Conservation (phyloP, 768 basidiomycete species). For the Hydnomerulius pinastri region DNA sequence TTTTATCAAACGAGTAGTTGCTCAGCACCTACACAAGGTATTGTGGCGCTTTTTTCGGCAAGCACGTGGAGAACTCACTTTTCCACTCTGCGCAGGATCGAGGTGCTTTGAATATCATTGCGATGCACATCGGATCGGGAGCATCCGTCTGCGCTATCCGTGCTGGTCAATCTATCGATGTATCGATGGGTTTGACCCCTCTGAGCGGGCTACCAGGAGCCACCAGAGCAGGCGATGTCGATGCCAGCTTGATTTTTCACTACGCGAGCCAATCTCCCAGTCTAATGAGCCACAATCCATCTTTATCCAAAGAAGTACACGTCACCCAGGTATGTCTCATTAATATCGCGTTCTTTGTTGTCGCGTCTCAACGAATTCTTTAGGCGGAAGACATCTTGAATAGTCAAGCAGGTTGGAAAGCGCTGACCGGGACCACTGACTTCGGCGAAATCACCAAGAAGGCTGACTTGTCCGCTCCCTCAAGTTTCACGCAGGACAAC, state of each 20-base stretch:
- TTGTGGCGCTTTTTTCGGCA: background rate
- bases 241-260: slow-evolving; percentile 89
- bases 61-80: background rate
- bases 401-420: slow-evolving; percentile 75
- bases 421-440: slow-evolving; percentile 79
- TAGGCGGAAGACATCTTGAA: slow-evolving; percentile 76
- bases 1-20: slow-evolving; percentile 66
- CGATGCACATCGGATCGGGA: slow-evolving; percentile 89
- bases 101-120: slow-evolving; percentile 66
- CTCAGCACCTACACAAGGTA: slow-evolving; percentile 59
- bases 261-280: slow-evolving; percentile 55
- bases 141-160: slow-evolving; percentile 80
- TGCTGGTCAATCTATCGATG: slow-evolving; percentile 75
- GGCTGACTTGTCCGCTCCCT: slow-evolving; percentile 30
- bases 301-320: slow-evolving; percentile 45
- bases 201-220: slow-evolving; percentile 88
- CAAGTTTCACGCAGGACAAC: slow-evolving; percentile 29
- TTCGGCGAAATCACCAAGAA: slow-evolving; percentile 66
- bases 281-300: slow-evolving; percentile 52
- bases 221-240: slow-evolving; percentile 80
- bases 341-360: background rate
- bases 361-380: slow-evolving; percentile 1
- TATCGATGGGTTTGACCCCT: slow-evolving; percentile 91
- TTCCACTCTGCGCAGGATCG: slow-evolving; percentile 33
- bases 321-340: slow-evolving; percentile 48